Conservation (phyloP, 306 rosid genomes). For the Prunus armeniaca region DNA sequence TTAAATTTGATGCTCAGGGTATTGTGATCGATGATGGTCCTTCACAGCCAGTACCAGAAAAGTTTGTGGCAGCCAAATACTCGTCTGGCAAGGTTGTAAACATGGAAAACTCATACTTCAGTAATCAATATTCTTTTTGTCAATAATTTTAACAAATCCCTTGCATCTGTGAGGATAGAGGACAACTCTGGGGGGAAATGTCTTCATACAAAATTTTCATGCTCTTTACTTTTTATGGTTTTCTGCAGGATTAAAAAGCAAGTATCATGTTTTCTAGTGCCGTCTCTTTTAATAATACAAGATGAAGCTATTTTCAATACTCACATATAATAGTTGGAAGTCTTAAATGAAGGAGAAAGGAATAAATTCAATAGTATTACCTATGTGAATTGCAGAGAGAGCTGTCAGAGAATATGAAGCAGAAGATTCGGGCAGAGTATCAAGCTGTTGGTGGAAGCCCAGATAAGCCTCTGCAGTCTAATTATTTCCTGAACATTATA, state of each 20-base stretch:
- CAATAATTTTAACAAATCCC: conserved; percentile 8
- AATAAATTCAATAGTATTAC: conserved; percentile 76
- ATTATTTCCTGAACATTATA: conserved; percentile 76
- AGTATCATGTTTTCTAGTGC: conserved; percentile 60
- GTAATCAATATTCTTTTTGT: conserved; percentile 12
- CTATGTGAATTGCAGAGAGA: conserved; percentile 91
- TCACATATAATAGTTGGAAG: conserved; percentile 57
- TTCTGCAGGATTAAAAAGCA: conserved; percentile 83
- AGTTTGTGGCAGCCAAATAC: conserved; percentile 79
- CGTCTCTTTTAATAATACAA: conserved; percentile 58
- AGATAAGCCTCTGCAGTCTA: conserved; percentile 76
- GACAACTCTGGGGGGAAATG: conserved; percentile 1
- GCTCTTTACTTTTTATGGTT: conserved; percentile 48
- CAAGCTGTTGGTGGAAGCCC: conserved; percentile 87
- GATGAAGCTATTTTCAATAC: conserved; percentile 74
- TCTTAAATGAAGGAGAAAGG: conserved; percentile 67
- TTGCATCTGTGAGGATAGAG: conserved; percentile 19
- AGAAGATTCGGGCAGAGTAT: conserved; percentile 85
- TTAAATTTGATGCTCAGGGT: conserved; percentile 53
- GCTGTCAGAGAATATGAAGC: conserved; percentile 72
- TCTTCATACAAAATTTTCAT: conserved; percentile 43
- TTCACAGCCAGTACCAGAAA: conserved; percentile 54
- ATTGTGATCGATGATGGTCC: conserved; percentile 56
- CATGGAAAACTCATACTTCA: conserved; percentile 23
- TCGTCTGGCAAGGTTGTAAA: conserved; percentile 70